Conservation (phyloP, 371 early-diverging fungal species). For the Batrachochytrium dendrobatidis region DNA sequence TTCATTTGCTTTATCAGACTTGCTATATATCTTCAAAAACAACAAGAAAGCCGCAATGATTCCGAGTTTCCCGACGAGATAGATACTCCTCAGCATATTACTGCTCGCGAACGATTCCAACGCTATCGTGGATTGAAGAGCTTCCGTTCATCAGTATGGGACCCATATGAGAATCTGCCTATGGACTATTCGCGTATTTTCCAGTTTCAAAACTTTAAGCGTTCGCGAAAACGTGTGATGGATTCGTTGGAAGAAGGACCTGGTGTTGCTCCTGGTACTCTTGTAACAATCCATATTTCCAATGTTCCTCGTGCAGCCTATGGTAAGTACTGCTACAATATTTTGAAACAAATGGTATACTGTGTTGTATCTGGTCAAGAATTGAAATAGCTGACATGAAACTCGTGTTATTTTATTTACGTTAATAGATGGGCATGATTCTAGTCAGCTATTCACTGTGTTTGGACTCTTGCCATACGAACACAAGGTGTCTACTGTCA, state of each 20-base stretch:
- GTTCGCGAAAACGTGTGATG: constrained; percentile 65
- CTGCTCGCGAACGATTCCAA: constrained; percentile 80
- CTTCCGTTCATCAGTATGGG: constrained; percentile 92
- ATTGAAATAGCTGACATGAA: constrained; percentile 1
- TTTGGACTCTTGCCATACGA: constrained; percentile 89
- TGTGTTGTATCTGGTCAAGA: background rate
- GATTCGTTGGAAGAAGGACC: constrained; percentile 16
- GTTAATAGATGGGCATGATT: constrained; percentile 42
- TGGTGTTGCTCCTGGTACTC: constrained; percentile 46
- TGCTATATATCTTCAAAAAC: constrained; percentile 52
- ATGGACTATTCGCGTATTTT: constrained; percentile 90
- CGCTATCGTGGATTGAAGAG: constrained; percentile 91
- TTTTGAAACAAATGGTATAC: background rate
- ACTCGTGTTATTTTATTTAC: background rate
- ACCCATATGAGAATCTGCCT: constrained; percentile 94
- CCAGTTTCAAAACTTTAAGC: constrained; percentile 80
- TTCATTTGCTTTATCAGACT: too few species aligned
- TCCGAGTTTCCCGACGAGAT: constrained; percentile 93
- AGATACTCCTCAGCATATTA: constrained; percentile 78
- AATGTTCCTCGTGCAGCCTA: constrained; percentile 58
- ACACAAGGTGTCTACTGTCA: constrained; percentile 83
- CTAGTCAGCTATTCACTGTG: constrained; percentile 56
- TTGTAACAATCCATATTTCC: constrained; percentile 58
- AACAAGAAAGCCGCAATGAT: constrained; percentile 55
- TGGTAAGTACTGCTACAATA: constrained; percentile 32